Percentiles rank a stretch among this genome's conserved stretches.
These are phyloP conservation scores for Hortiboletus campestris DNA, from an alignment of 768 basidiomycete species.

Conservation along the genomic window DNA sequence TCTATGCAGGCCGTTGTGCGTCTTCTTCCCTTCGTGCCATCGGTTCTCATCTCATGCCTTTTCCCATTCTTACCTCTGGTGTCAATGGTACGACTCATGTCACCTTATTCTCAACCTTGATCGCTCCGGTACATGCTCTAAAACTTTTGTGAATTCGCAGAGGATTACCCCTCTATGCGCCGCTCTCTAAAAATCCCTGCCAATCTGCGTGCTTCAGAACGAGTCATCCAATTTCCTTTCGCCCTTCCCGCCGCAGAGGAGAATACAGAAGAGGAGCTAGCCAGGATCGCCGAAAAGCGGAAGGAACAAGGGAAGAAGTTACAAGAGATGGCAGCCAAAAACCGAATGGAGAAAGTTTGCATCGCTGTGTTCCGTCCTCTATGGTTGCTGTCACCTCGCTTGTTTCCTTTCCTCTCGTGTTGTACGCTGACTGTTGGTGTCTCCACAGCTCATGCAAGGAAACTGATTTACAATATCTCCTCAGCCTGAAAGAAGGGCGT, in stretches of 20 bases:
- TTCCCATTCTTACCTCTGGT: not conserved
- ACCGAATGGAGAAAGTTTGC: conserved; percentile 78
- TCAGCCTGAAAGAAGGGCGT: conserved; percentile 61
- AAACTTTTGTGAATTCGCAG: conserved; percentile 79
- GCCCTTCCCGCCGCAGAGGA: conserved; percentile 59
- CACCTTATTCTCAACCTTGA: too few species aligned
- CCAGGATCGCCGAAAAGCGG: conserved; percentile 70
- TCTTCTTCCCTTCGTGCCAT: conserved; percentile 7
- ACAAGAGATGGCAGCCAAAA: conserved; percentile 88
- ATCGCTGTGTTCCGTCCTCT: not conserved
- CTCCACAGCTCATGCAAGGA: conserved; percentile 67
- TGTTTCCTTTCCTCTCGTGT: not conserved
- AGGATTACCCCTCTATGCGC: conserved; percentile 72
- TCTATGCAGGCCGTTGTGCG: conserved; percentile 72
- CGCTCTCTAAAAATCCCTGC: conserved; percentile 64
- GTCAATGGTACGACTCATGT: too few species aligned
- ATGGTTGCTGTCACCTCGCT: too few species aligned
- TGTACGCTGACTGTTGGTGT: not conserved
- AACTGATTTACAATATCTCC: conserved; percentile 63
- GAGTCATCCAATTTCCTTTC: conserved; percentile 88
- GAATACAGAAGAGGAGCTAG: conserved; percentile 90
- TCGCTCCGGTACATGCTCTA: conserved; percentile 83
- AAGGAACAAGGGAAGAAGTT: conserved; percentile 85
- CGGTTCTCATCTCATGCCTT: not conserved
- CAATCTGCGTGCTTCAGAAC: conserved; percentile 60